phyloP scores from a whole-genome alignment of 345 rosid genomes.

The Murraya paniculata region DNA sequence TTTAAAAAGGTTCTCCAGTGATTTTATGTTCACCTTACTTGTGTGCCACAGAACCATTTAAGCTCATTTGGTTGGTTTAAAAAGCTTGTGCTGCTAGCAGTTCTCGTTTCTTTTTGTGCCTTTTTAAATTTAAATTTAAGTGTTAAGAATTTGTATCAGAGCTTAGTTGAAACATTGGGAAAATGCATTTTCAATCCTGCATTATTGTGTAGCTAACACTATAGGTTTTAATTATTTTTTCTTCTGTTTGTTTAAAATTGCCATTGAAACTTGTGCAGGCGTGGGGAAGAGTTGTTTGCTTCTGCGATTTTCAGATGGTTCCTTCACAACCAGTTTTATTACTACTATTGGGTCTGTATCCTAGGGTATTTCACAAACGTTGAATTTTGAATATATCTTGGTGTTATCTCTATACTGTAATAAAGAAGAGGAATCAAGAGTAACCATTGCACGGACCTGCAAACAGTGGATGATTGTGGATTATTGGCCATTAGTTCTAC shows the following conservation, averaged over 20 bases:
- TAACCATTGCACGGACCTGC: neutral
- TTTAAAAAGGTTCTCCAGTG: neutral
- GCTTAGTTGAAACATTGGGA: neutral
- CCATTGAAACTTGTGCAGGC: conserved; percentile 35
- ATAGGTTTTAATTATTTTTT: conserved; percentile 1
- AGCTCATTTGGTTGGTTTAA: neutral
- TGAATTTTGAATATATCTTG: neutral
- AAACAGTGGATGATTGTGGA: neutral
- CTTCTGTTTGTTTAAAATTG: neutral
- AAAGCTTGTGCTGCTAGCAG: neutral
- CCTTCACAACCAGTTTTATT: conserved; percentile 92
- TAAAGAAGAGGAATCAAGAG: neutral
- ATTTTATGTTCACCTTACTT: neutral
- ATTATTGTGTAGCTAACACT: neutral
- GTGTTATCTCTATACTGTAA: neutral
- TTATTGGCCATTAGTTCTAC: neutral
- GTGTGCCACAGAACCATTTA: neutral
- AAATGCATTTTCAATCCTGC: neutral
- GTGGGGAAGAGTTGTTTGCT: conserved; percentile 97
- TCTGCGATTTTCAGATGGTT: conserved; percentile 92
- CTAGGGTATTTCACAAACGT: neutral
- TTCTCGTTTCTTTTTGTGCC: neutral
- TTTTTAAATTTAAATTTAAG: neutral
- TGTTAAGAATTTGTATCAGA: neutral
- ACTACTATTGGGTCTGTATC: conserved; percentile 79